Evolutionary conservation across 192 early-diverging fungal species (phyloP), one percentile per base, ranked within the genome.

Genomic region (Coemansia pectinata): DNA sequence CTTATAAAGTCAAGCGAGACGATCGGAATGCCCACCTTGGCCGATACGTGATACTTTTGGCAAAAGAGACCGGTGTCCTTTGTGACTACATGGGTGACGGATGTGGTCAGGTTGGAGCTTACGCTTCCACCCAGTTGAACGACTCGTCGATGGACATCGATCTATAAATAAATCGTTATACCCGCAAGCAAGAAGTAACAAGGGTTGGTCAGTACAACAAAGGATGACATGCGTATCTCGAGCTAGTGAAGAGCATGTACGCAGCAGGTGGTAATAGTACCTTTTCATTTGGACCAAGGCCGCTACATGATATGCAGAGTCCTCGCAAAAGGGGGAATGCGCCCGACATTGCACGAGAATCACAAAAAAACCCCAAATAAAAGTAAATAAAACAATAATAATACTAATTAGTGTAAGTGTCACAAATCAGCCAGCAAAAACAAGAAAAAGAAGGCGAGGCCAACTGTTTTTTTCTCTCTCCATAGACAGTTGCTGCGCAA

Each of bases 251-350:
- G 27, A 5, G 15, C 23, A 27, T 40, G 21, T 40, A 39, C n/a
- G 36, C 38, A 40, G 4, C 27, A 14, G 34, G 4, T 21, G 19
- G 11, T 9, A 21, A 5, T 70, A 9, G 8, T 36, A 78, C 81
- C 71, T 78, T 84, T 58, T 84, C 81, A 14, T 33, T 40, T n/a
- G 66, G 27, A 25, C 75, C 63, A 11, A 84, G 53, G 12, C 81
- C 81, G 44, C 81, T 84, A 45, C 76, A 84, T 1, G 81, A 84
- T 55, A 84, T 70, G 38, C 77, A 84, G 59, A 63, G 76, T 4
- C 71, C 68, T 25, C 63, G 41, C 9, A 84, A 58, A 11, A 84
- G 65, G 19, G 71, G 66, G 55, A 72, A 72, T 47, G 48, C 34
- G 50, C 48, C 58, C 23, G 52, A 55, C 59, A 75, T 75, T 63